phyloP scores from a whole-genome alignment of 805 yeast genomes.

The Zygosaccharomyces siamensis region DNA sequence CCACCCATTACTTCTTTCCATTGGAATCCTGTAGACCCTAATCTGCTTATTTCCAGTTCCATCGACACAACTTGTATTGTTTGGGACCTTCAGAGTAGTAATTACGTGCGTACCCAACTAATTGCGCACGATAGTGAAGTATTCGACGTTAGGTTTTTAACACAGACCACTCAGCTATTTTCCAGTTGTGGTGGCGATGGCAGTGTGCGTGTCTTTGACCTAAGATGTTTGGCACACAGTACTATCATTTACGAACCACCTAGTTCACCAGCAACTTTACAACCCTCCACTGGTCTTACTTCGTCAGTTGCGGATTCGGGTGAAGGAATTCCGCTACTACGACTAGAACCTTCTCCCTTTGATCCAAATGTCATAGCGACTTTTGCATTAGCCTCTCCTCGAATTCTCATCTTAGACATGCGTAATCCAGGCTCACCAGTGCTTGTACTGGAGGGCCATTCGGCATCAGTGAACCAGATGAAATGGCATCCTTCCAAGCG shows the following conservation, averaged over 20 bases:
- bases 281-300: slow-evolving; percentile 6
- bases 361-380: slow-evolving; percentile 85
- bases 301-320: slow-evolving; percentile 2
- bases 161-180: slow-evolving; percentile 65
- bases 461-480: slow-evolving; percentile 63
- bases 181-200: slow-evolving; percentile 96
- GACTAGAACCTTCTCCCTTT: slow-evolving; percentile 70
- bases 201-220: slow-evolving; percentile 84
- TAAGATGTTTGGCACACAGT: slow-evolving; percentile 84
- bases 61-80: slow-evolving; percentile 96
- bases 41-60: slow-evolving; percentile 71
- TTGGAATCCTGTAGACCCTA: slow-evolving; percentile 76
- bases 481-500: slow-evolving; percentile 75
- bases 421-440: slow-evolving; percentile 84
- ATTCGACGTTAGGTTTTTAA: slow-evolving; percentile 81
- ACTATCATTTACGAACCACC: slow-evolving; percentile 86
- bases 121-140: slow-evolving; percentile 97
- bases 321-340: slow-evolving; percentile 51
- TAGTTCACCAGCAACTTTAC: slow-evolving; percentile 13
- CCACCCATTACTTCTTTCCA: slow-evolving; percentile 95
- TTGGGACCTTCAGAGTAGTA: slow-evolving; percentile 61
- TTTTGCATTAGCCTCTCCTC: slow-evolving; percentile 62
- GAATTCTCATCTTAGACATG: slow-evolving; percentile 70
- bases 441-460: slow-evolving; percentile 61
- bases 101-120: slow-evolving; percentile 79